phyloP scores from a whole-genome alignment of 148 eudicot genomes.

The Gaultheria prostrata region DNA sequence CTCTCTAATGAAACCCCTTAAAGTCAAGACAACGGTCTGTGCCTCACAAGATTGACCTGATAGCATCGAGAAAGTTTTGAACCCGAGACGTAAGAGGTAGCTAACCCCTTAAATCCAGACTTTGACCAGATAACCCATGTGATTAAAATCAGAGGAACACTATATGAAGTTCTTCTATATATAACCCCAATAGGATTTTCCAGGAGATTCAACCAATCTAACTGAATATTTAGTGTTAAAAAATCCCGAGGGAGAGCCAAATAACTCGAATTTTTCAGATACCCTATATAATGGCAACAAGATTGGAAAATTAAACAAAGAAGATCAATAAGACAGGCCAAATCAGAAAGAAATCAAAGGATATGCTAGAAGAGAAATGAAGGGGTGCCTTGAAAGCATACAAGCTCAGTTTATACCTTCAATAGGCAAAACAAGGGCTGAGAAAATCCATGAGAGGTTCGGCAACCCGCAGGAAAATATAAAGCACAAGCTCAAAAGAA shows the following conservation, averaged over 20 bases:
- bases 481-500: not conserved
- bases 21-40: no score
- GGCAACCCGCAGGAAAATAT: not conserved
- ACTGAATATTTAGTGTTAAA: not conserved
- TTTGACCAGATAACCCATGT: not conserved
- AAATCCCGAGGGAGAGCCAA: not conserved
- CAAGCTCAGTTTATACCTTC: not conserved
- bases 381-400: not conserved
- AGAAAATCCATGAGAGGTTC: not conserved
- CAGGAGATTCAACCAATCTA: not conserved
- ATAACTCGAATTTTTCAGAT: not conserved
- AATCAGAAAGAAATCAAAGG: not conserved
- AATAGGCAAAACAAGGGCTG: not conserved
- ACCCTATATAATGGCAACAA: not conserved
- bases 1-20: not conserved
- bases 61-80: not conserved
- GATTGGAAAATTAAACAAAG: not conserved
- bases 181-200: not conserved
- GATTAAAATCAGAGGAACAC: not conserved
- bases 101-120: not conserved
- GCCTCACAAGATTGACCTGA: not conserved
- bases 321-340: not conserved
- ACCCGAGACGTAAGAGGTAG: not conserved
- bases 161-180: not conserved
- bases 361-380: not conserved